A percentile compares a stretch with the other conserved stretches of the same genome.
Evolutionary conservation across 2,329 filamentous ascomycete species (phyloP).

Genomic region (Beauveria bassiana): DNA sequence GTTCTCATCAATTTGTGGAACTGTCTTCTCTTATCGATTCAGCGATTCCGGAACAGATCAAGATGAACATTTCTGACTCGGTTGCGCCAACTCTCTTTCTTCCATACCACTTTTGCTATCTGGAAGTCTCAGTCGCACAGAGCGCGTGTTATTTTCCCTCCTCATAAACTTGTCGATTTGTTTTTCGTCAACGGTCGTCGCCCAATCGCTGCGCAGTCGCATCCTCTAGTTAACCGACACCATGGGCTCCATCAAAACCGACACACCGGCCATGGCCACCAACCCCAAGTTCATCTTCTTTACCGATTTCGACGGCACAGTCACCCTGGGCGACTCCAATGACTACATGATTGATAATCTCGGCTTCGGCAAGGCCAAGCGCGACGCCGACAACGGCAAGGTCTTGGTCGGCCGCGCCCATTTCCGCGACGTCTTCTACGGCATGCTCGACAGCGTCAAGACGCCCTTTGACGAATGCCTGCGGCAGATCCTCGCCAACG

Average conservation of each 20-base stretch:
- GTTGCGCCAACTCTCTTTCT: not conserved
- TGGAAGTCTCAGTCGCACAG: not conserved
- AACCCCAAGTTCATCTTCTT: slow-evolving; percentile 94
- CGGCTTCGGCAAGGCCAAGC: slow-evolving; percentile 68
- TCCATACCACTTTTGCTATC: not conserved
- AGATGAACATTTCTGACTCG: not conserved
- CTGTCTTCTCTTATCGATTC: not conserved
- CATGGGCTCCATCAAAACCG: slow-evolving; percentile 35
- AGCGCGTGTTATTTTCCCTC: too few relatives aligned
- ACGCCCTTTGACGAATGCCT: slow-evolving; percentile 79
- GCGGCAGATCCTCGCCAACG: slow-evolving; percentile 67
- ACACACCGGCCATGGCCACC: slow-evolving; percentile 52
- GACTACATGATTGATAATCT: slow-evolving; percentile 81
- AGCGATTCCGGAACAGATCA: not conserved
- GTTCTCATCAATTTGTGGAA: slow-evolving; percentile 11
- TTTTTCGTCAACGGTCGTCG: too few relatives aligned
- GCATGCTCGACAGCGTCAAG: slow-evolving; percentile 85
- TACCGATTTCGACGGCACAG: slow-evolving; percentile 96
- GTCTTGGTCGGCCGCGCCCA: slow-evolving; percentile 62
- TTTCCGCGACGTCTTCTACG: slow-evolving; percentile 81
- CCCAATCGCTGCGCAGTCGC: not conserved
- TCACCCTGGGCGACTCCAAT: slow-evolving; percentile 65
- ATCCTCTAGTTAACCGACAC: slow-evolving; percentile 14
- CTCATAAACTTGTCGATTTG: not conserved
- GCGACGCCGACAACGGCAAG: slow-evolving; percentile 65